phyloP scores from a whole-genome alignment of 345 rosid genomes.

The Schrenkiella parvula region DNA sequence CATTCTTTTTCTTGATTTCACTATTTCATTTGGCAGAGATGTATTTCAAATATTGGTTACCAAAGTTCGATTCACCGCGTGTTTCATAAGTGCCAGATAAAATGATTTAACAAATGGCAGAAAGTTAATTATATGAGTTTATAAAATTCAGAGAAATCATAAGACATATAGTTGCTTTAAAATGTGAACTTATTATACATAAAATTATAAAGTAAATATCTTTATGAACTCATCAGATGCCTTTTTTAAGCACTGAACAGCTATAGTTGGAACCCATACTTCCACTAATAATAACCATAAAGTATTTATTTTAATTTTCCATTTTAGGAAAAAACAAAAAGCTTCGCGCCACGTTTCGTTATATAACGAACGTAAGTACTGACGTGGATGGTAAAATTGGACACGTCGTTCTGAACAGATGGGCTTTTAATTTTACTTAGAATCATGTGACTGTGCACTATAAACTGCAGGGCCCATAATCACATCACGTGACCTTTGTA shows the following conservation, averaged over 20 bases:
- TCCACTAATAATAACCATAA: constrained; percentile 7
- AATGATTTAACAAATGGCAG: not conserved
- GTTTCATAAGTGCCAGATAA: not conserved
- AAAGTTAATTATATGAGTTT: not conserved
- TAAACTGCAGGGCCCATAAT: constrained; percentile 25
- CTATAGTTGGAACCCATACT: constrained; percentile 9
- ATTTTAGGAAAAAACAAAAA: not conserved
- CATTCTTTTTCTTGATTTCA: not conserved
- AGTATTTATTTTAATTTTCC: not conserved
- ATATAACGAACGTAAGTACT: not conserved
- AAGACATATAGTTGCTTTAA: not conserved
- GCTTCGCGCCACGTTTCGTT: constrained; percentile 12
- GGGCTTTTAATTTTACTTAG: constrained; percentile 1
- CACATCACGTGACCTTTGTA: constrained; percentile 25
- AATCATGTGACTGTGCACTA: constrained; percentile 27
- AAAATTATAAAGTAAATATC: not conserved
- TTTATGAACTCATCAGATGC: constrained; percentile 1
- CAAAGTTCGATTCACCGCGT: not conserved
- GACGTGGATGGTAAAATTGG: not conserved
- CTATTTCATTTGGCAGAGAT: not conserved
- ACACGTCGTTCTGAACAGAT: constrained; percentile 22
- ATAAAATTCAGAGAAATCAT: not conserved
- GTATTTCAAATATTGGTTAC: too few relatives aligned
- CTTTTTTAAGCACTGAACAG: constrained; percentile 10
- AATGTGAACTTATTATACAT: not conserved